These are phyloP conservation scores for Closterium sp. DNA, from an alignment of 139 green algal genomes.

Conservation along the genomic window DNA sequence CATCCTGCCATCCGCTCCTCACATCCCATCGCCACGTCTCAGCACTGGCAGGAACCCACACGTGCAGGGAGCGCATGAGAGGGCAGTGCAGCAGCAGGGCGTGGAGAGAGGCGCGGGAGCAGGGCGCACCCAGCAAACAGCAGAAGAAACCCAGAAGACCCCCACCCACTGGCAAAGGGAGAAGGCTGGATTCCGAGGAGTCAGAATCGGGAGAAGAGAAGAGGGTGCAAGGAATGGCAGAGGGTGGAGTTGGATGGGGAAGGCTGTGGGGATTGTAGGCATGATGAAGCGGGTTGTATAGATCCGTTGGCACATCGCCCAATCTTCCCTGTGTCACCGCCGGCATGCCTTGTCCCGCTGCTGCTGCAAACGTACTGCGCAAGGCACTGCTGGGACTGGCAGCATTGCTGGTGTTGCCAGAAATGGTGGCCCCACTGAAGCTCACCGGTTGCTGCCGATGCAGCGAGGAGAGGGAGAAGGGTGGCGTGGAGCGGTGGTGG, in stretches of 20 bases:
- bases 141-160: not conserved
- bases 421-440: not conserved
- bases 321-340: not conserved
- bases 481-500: not conserved
- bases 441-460: not conserved
- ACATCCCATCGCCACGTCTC: not conserved
- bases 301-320: not conserved
- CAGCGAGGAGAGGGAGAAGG: not conserved
- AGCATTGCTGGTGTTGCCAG: not conserved
- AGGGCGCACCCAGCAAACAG: not conserved
- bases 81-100: not conserved
- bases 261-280: not conserved
- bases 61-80: not conserved
- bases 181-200: not conserved
- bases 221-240: not conserved
- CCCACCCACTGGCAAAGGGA: not conserved
- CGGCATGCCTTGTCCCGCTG: not conserved
- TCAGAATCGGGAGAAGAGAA: not conserved
- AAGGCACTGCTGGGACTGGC: not conserved
- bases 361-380: not conserved
- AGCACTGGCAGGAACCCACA: not conserved
- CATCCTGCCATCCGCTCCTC: not conserved
- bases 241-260: too few species aligned
- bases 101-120: not conserved
- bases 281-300: not conserved